Evolutionary conservation across 2,329 filamentous ascomycete genomes (phyloP).

Genomic region (Incumbomyces lentus): DNA sequence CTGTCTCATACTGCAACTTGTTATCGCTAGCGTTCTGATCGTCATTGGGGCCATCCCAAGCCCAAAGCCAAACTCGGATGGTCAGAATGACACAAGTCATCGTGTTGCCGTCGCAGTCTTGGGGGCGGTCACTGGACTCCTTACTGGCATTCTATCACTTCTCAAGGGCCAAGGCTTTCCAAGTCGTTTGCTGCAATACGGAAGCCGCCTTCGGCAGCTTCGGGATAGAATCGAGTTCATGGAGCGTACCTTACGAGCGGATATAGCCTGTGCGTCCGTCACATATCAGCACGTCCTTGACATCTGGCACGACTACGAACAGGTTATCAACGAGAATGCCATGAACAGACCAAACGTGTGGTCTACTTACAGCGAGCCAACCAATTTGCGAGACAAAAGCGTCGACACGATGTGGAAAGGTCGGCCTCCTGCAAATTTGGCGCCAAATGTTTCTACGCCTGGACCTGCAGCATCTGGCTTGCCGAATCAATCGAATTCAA

Average conservation of each 20-base stretch:
- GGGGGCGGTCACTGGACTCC: background rate
- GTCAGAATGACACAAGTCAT: background rate
- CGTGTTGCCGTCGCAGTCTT: background rate
- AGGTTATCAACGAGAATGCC: slow-evolving; percentile 1
- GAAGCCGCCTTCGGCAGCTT: background rate
- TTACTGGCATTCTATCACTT: slow-evolving; percentile 1
- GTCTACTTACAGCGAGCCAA: background rate
- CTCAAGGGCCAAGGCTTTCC: slow-evolving; percentile 4
- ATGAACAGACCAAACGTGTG: slow-evolving; percentile 5
- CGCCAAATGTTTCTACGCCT: background rate
- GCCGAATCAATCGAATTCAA: no score
- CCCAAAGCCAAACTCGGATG: background rate
- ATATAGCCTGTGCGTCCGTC: background rate
- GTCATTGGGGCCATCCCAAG: slow-evolving; percentile 2
- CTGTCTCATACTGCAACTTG: background rate
- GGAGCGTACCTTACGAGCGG: background rate
- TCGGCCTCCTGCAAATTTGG: background rate
- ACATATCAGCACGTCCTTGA: slow-evolving; percentile 3
- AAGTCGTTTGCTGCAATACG: slow-evolving; percentile 1
- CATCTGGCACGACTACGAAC: slow-evolving; percentile 2
- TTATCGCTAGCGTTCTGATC: background rate
- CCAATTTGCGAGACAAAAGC: background rate
- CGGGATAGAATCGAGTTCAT: slow-evolving; percentile 4
- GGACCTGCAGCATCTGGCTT: background rate
- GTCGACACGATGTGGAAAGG: background rate